Conservation (phyloP, 441 rosid genomes). For the Gossypium schwendimanii region DNA sequence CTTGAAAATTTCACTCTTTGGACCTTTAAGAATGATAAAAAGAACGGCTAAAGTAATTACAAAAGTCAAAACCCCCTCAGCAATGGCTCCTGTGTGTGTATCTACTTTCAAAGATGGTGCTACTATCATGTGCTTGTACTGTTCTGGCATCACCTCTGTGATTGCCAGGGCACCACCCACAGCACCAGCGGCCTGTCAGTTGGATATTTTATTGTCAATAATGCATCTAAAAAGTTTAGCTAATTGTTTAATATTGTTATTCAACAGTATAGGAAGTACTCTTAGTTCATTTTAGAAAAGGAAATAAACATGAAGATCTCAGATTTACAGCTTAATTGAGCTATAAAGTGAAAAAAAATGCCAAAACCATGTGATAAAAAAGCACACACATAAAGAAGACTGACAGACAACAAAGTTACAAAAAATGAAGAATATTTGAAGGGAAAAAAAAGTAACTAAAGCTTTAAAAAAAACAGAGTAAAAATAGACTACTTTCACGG, state of each 20-base stretch:
- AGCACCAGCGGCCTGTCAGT: conserved; percentile 73
- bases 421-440: background rate
- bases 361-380: background rate
- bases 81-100: conserved; percentile 64
- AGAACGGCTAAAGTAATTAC: conserved; percentile 53
- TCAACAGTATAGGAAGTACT: no score
- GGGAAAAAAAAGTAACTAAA: background rate
- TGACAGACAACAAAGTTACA: background rate
- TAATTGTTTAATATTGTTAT: background rate
- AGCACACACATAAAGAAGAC: background rate
- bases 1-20: conserved; percentile 36
- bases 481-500: background rate
- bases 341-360: background rate
- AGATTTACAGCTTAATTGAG: background rate
- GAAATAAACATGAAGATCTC: background rate
- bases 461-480: background rate
- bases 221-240: background rate
- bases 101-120: conserved; percentile 59
- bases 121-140: conserved; percentile 54
- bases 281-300: background rate
- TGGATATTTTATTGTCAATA: background rate
- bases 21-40: conserved; percentile 58
- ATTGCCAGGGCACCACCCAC: conserved; percentile 67
- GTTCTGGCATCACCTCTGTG: conserved; percentile 58
- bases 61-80: conserved; percentile 71